A percentile compares a stretch with the other conserved stretches of the same genome.
phyloP scores from a whole-genome alignment of 257 asterid genomes.

The Solanum neorickii region DNA sequence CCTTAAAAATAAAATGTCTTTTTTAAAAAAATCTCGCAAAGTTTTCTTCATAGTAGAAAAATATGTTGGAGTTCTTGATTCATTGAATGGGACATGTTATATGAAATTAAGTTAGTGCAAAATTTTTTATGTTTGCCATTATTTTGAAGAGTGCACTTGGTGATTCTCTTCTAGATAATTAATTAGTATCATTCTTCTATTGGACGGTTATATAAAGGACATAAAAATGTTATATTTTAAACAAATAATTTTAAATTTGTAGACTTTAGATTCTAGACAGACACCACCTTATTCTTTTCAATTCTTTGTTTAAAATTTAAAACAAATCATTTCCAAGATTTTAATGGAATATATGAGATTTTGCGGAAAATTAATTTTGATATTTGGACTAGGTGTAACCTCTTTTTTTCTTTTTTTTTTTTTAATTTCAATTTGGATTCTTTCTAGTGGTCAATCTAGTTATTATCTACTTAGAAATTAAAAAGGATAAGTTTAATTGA shows the following conservation, averaged over 20 bases:
- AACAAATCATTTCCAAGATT: constrained; percentile 23
- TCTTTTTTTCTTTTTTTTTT: background rate
- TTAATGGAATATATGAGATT: constrained; percentile 6
- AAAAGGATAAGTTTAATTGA: background rate
- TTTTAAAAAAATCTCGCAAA: background rate
- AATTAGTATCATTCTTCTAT: constrained; percentile 16
- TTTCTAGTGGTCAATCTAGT: background rate
- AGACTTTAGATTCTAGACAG: constrained; percentile 16
- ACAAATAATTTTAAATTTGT: background rate
- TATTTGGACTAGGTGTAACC: background rate
- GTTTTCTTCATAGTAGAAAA: background rate
- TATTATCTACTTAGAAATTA: background rate
- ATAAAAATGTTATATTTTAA: background rate
- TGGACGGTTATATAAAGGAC: constrained; percentile 22
- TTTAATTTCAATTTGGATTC: background rate
- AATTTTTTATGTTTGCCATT: background rate
- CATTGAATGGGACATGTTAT: constrained; percentile 4
- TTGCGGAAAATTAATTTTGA: background rate
- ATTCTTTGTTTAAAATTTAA: background rate
- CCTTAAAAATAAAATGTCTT: background rate
- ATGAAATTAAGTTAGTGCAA: background rate
- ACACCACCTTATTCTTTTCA: constrained; percentile 29
- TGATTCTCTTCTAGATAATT: constrained; percentile 17
- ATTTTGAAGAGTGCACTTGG: constrained; percentile 1
- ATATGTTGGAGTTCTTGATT: background rate